Percentiles rank a stretch among this genome's conserved stretches.
These are phyloP conservation scores for Acanthamoeba royreba DNA, from an alignment of 208 protist species.

Conservation along the genomic window DNA sequence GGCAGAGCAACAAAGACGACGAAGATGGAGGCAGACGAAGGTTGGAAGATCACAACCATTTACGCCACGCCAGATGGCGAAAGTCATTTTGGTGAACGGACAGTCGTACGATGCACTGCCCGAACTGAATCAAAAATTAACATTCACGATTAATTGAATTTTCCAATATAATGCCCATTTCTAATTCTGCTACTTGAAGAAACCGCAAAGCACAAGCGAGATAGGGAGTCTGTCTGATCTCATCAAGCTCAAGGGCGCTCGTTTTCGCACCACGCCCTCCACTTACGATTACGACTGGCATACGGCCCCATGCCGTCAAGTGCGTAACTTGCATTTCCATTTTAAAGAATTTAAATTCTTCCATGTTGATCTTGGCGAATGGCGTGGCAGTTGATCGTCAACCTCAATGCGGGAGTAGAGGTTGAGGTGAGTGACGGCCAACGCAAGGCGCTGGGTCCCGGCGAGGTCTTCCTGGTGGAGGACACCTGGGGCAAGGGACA, in stretches of 20 bases:
- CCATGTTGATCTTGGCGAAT: no score
- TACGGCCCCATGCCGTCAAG: neutral
- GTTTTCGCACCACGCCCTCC: neutral
- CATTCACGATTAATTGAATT: neutral
- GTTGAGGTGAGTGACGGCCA: neutral
- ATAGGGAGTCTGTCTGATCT: neutral
- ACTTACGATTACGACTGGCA: conserved; percentile 17
- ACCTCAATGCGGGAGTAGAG: neutral
- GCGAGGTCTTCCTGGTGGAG: neutral
- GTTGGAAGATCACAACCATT: neutral
- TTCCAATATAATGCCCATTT: no score
- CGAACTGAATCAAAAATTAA: neutral
- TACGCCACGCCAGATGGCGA: neutral
- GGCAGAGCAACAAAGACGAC: no score
- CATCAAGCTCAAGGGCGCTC: neutral
- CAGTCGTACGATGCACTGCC: neutral
- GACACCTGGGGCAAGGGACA: neutral
- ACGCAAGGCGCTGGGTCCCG: neutral
- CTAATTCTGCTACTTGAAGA: no score
- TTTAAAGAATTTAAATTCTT: no score
- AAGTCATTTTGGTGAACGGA: neutral
- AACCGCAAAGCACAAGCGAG: no score
- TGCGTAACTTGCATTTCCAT: no score
- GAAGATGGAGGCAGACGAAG: neutral
- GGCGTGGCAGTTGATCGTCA: neutral